Evolutionary conservation across 2,329 filamentous ascomycete species (phyloP).

Genomic region (Ustilaginoidea virens): DNA sequence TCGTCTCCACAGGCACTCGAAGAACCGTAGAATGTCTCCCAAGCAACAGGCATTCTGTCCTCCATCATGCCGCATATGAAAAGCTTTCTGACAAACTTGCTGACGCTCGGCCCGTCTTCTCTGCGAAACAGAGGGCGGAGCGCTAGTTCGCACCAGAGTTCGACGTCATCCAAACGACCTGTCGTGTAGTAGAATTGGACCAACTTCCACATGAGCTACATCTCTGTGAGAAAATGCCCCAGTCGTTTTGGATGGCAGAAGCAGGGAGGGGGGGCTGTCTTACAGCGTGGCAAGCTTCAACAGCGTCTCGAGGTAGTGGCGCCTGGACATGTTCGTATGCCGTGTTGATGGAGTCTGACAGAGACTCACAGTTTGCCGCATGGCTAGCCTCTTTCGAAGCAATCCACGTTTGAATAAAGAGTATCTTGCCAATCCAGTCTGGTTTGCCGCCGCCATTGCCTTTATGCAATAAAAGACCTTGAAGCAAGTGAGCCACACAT

Average conservation of each 20-base stretch:
- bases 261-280: too few species aligned
- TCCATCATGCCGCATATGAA: slow-evolving; percentile 52
- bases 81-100: slow-evolving; percentile 56
- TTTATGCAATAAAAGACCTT: slow-evolving; percentile 47
- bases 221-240: slow-evolving; percentile 6
- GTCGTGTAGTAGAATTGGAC: slow-evolving; percentile 44
- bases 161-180: slow-evolving; percentile 35
- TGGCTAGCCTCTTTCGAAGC: slow-evolving; percentile 29
- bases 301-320: slow-evolving; percentile 41
- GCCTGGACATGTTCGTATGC: slow-evolving; percentile 28
- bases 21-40: slow-evolving; percentile 44
- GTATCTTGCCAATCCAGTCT: slow-evolving; percentile 51
- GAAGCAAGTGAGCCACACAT: slow-evolving; percentile 36
- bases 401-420: slow-evolving; percentile 56
- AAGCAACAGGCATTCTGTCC: slow-evolving; percentile 11
- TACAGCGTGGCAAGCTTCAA: slow-evolving; percentile 53
- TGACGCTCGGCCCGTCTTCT: slow-evolving; percentile 48
- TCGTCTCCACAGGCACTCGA: slow-evolving; percentile 36
- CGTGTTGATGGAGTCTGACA: slow-evolving; percentile 10
- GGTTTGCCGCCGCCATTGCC: slow-evolving; percentile 31
- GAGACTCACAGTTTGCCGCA: slow-evolving; percentile 9
- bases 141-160: slow-evolving; percentile 58
- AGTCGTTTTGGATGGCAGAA: too few species aligned
- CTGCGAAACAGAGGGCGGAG: slow-evolving; percentile 51
- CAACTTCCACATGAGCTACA: slow-evolving; percentile 66